Base-by-base conservation (phyloP, 768 basidiomycete species). In the Suillus subalutaceus region DNA sequence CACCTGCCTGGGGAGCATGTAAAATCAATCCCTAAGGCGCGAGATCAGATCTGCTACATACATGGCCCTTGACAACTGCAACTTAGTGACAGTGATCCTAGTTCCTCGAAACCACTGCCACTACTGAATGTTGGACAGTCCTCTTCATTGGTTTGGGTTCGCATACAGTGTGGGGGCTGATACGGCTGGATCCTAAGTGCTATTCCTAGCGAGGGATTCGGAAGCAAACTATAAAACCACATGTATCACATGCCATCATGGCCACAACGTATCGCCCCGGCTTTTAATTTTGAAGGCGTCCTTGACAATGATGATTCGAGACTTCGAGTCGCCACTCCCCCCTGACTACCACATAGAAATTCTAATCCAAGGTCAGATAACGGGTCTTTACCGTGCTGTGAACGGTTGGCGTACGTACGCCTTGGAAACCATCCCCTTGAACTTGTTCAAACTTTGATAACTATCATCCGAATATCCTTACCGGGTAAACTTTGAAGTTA, bases 201-300 rank as follows among this genome's bases (percentile, higher is more conserved):
- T 56, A 56, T 56, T 56, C n/a, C 37, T 56, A 35, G 55, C 55
- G 35, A 37, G 7, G 30, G 53, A 53, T 16, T 53, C 15, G 26
- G 26, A 55, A 32, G 18, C 9, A 55, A 37, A 56, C 35, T 37
- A 56, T 56, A 37, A 37, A 55, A n/a, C 35, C 55, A 37, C 55
- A 56, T 56, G 55, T 56, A 56, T 37, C 55, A 56, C 55, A 56
- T 56, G 55, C 55, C 20, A 20, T 35, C 35, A 55, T 35, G 53
- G 26, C 26, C 15, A 55, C 53, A 55, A 55, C 30, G 20, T 55
- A 55, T 32, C 13, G 32, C 20, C n/a, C 55, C 55, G 55, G 55
- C 37, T 56, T 56, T 56, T 56, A 56, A 56, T 56, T 37, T 35
- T 56, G 20, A n/a, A 2, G 20, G 55, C 12, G 12, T 37, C 32